Base-by-base conservation (phyloP, 192 early-diverging fungal species). In the Coemansia sp. region DNA sequence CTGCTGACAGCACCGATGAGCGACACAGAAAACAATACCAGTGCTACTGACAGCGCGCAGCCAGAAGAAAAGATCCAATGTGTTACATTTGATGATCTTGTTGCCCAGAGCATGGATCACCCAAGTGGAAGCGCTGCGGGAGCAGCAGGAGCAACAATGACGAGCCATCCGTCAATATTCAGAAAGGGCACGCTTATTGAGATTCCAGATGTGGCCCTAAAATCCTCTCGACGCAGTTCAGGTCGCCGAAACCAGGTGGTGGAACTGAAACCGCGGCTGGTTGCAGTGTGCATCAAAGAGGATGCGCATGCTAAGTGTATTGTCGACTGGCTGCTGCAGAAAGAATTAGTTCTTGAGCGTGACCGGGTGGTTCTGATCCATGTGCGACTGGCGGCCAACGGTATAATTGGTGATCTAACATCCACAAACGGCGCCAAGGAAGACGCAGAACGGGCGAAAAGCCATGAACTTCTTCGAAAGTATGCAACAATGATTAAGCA, bases 61-160 rank as follows among this genome's bases (percentile, higher is more conserved):
- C 20, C n/a, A 59, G 39, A 39, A 39, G 57, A 41, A 17, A 59
- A 41, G n/a, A n/a, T 38, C n/a, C 37, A 11, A 3, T 7, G 38
- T 8, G 57, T 59, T 38, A 63, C 70, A 8, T 77, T 71, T 53
- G 69, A 80, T 40, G 63, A 67, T 25, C 66, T 74, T 1, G 67
- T 74, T 25, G 62, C 77, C 17, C 55, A 67, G 42, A 72, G 65
- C 53, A 60, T 69, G 40, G 72, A 75, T 8, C 65, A 44, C 37
- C 8, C 38, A 41, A 40, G 57, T 11, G 57, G 38, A 40, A 54
- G 62, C 65, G 7, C 25, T 44, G 19, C 49, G 19, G 19, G 38
- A 13, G 65, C 80, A 87, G 11, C 74, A 91, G 5, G 32, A 32
- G 81, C 89, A 38, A 80, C 89, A 32, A 89, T 38, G 2, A 53